These are phyloP conservation scores for Ocimum tenuiflorum DNA, from an alignment of 257 asterid genomes.

Conservation along the genomic window DNA sequence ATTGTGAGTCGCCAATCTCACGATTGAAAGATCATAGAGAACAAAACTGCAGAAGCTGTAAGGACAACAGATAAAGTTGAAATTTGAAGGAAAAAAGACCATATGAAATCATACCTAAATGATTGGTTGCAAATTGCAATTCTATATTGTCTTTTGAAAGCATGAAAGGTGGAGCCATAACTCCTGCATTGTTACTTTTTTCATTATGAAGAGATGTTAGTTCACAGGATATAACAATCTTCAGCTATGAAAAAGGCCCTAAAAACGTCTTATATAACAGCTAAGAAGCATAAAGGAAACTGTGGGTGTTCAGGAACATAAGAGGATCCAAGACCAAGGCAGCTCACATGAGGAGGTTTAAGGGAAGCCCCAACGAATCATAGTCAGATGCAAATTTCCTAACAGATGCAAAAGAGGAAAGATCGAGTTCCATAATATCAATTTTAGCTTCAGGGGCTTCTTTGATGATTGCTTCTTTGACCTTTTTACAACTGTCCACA, in stretches of 20 bases:
- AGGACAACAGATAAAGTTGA: neutral
- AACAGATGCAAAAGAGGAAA: conserved; percentile 42
- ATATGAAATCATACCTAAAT: conserved; percentile 34
- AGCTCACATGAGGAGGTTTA: conserved; percentile 56
- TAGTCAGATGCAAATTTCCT: conserved; percentile 50
- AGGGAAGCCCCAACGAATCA: conserved; percentile 34
- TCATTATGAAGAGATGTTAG: conserved; percentile 1
- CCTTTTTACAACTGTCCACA: conserved; percentile 27
- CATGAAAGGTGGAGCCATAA: conserved; percentile 57
- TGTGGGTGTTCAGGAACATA: neutral
- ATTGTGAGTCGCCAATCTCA: no score
- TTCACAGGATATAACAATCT: neutral
- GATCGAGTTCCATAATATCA: conserved; percentile 53
- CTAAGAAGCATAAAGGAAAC: neutral
- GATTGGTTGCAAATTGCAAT: conserved; percentile 72
- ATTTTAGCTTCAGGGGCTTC: conserved; percentile 43
- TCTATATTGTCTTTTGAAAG: conserved; percentile 58
- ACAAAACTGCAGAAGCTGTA: neutral
- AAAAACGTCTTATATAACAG: neutral
- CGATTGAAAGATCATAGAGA: neutral
- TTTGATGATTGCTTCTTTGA: conserved; percentile 32
- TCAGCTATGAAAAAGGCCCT: neutral
- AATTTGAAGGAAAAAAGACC: neutral
- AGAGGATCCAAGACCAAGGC: neutral
- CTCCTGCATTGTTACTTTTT: conserved; percentile 63